A percentile compares a stretch with the other conserved stretches of the same genome.
phyloP scores from a whole-genome alignment of 352 stramenopile species.

The Lagenidium sp. region DNA sequence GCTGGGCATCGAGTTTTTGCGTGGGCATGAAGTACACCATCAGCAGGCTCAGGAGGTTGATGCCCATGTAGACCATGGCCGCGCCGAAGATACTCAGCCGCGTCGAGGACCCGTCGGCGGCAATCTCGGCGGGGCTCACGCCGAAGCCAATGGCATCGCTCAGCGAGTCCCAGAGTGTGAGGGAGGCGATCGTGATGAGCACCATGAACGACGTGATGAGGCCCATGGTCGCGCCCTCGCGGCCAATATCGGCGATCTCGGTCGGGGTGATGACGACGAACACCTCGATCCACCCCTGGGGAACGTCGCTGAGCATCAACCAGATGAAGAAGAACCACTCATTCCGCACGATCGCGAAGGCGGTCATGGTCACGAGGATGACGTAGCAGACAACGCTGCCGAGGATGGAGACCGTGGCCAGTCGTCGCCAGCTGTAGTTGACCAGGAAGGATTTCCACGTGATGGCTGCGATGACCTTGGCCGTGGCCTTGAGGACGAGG shows the following conservation, averaged over 20 bases:
- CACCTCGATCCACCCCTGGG: constrained; percentile 32
- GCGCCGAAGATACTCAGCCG: constrained; percentile 3
- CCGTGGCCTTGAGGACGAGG: constrained; percentile 3
- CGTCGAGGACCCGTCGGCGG: neutral
- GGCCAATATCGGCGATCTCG: constrained; percentile 37
- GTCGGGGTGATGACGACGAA: constrained; percentile 30
- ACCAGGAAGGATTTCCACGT: constrained; percentile 30
- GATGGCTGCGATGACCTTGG: constrained; percentile 22
- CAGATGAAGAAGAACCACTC: constrained; percentile 8
- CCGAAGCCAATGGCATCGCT: constrained; percentile 13
- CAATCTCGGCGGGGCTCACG: constrained; percentile 1
- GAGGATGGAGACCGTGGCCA: constrained; percentile 16
- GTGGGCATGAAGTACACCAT: constrained; percentile 4
- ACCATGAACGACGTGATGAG: constrained; percentile 36
- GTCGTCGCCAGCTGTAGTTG: constrained; percentile 25
- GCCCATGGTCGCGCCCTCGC: constrained; percentile 36
- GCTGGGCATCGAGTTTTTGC: neutral
- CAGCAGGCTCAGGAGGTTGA: constrained; percentile 12
- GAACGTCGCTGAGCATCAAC: constrained; percentile 17
- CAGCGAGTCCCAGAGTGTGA: constrained; percentile 19
- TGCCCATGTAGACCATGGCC: constrained; percentile 3
- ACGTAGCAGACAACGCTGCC: constrained; percentile 18
- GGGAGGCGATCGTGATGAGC: constrained; percentile 20
- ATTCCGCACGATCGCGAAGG: constrained; percentile 7
- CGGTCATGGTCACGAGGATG: constrained; percentile 18